A percentile compares a stretch with the other conserved stretches of the same genome.
Conservation (phyloP, 2,329 filamentous ascomycete species). For the Aspergillus glaucus region DNA sequence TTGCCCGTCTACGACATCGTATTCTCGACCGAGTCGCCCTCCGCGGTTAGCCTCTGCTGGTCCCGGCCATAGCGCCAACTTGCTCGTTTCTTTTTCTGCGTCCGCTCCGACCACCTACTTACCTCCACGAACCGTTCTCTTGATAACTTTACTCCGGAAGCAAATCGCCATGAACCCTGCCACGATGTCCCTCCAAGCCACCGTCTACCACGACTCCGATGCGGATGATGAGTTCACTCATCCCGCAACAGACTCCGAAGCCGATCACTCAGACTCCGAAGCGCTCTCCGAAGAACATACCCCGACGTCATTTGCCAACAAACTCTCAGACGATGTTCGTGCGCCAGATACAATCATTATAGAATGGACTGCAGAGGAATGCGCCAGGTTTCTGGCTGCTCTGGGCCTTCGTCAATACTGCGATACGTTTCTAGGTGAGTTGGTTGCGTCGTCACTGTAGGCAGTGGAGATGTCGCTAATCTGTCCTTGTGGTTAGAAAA, state of each 20-base stretch:
- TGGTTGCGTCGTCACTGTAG: slow-evolving; percentile 3
- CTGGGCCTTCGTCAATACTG: slow-evolving; percentile 79
- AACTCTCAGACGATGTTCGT: slow-evolving; percentile 42
- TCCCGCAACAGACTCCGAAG: slow-evolving; percentile 52
- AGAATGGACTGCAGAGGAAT: slow-evolving; percentile 71
- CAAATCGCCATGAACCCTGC: neutral
- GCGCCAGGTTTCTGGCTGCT: slow-evolving; percentile 77
- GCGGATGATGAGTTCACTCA: slow-evolving; percentile 60
- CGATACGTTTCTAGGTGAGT: slow-evolving; percentile 73
- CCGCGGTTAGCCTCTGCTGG: neutral
- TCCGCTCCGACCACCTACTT: neutral
- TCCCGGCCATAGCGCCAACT: slow-evolving; percentile 5
- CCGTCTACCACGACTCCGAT: slow-evolving; percentile 58
- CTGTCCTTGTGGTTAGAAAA: slow-evolving; percentile 60
- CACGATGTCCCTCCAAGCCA: slow-evolving; percentile 39
- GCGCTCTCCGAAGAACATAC: slow-evolving; percentile 56
- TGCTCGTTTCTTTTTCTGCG: slow-evolving; percentile 7
- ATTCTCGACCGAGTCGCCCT: neutral
- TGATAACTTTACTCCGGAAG: no score
- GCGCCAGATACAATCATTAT: slow-evolving; percentile 53
- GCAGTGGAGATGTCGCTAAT: slow-evolving; percentile 1
- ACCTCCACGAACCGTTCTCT: neutral
- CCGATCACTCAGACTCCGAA: slow-evolving; percentile 52
- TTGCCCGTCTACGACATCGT: neutral
- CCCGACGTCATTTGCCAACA: slow-evolving; percentile 53